Base-by-base conservation (phyloP, 768 basidiomycete species). In the Rubroboletus satanas region DNA sequence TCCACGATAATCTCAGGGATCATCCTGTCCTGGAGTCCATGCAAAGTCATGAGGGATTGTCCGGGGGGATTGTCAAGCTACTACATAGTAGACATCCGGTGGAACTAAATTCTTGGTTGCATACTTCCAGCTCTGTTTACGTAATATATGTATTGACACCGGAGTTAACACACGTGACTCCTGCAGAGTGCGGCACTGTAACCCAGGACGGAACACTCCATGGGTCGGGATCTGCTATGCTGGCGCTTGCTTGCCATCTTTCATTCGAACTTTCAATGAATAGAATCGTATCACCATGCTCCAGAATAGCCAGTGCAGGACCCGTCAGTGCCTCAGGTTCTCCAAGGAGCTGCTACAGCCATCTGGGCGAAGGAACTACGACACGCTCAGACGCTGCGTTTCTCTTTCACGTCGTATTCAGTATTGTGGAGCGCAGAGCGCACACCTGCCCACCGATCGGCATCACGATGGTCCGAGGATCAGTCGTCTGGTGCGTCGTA, bases 161-260 rank as follows among this genome's bases (percentile, higher is more conserved):
- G 21, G 21, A 21, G 21, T 55, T 6, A 60, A 63, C 28, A 0
- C 62, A 64, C 49, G 62, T 62, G 62, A 62, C 48, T 37, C 37
- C 12, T 43, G 48, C 45, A 42, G 15, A 26, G 18, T 35, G 11
- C 39, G 21, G 1, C 21, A 21, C 21, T 7, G 8, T 18, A 26
- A 1, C 26, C 26, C 26, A 26, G 26, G 26, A 26, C 37, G 33
- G 33, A 14, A 46, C 35, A 23, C 21, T 23, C 11, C 7, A 26
- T 26, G 26, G 26, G 12, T 26, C 46, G 10, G 26, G 14, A 29
- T 18, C 29, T 14, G 7, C 12, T 18, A 9, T 33, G 17, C 48
- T 38, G 18, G 23, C 15, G 29, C 26, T 51, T 33, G 14, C 41
- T 36, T 8, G 23, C 15, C 37, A 31, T 37, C 43, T 42, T 62